These are phyloP conservation scores for Ogataea methylovora DNA, from an alignment of 805 yeast genomes.

Conservation along the genomic window DNA sequence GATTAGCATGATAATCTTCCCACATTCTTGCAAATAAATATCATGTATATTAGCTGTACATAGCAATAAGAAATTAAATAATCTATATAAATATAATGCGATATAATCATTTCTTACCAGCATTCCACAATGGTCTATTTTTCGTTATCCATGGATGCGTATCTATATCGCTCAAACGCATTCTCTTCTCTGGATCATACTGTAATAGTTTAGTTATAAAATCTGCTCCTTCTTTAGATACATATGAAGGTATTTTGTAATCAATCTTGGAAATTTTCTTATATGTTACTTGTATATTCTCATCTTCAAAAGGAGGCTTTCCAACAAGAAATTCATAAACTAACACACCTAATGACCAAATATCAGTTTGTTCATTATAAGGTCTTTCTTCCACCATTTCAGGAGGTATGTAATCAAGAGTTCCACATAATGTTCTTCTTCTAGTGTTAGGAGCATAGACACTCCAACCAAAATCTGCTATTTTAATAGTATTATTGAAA, in stretches of 20 bases:
- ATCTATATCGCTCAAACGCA: slow-evolving; percentile 51
- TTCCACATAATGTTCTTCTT: slow-evolving; percentile 87
- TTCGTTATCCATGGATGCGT: slow-evolving; percentile 80
- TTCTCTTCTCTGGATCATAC: slow-evolving; percentile 62
- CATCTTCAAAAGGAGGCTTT: slow-evolving; percentile 86
- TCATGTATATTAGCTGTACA: background rate
- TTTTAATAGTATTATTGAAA: slow-evolving; percentile 65
- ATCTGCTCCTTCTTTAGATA: slow-evolving; percentile 71
- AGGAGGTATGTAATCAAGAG: slow-evolving; percentile 90
- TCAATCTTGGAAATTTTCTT: slow-evolving; percentile 74
- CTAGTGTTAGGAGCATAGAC: slow-evolving; percentile 51
- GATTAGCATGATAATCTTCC: slow-evolving; percentile 17
- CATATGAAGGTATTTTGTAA: slow-evolving; percentile 59
- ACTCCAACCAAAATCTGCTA: slow-evolving; percentile 97
- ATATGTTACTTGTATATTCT: slow-evolving; percentile 69
- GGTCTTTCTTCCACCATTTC: slow-evolving; percentile 84
- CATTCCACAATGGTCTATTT: slow-evolving; percentile 53
- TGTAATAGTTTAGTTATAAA: slow-evolving; percentile 57
- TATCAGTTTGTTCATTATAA: slow-evolving; percentile 74
- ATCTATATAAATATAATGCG: background rate
- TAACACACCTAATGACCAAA: slow-evolving; percentile 89
- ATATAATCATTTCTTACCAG: background rate
- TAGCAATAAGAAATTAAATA: background rate
- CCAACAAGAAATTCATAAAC: slow-evolving; percentile 85
- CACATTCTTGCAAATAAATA: background rate